Evolutionary conservation across 257 asterid species (phyloP).

Genomic region (Nicotiana obtusifolia): DNA sequence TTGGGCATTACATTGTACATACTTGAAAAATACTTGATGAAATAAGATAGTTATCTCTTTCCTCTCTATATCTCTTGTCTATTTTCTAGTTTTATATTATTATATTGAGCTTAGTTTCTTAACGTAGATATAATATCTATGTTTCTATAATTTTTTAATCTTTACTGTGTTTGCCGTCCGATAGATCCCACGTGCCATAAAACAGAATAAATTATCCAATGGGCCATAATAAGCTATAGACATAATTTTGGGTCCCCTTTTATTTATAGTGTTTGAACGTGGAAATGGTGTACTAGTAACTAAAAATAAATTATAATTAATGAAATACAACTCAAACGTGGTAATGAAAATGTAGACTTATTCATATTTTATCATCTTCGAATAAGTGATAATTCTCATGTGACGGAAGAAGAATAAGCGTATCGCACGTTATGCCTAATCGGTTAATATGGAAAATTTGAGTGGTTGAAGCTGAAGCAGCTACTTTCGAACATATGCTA

Average conservation of each 20-base stretch:
- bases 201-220: background rate
- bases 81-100: too few relatives aligned
- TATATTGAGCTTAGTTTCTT: too few relatives aligned
- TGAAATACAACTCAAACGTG: background rate
- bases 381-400: background rate
- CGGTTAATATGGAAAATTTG: too few relatives aligned
- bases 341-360: background rate
- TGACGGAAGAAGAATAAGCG: background rate
- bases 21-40: too few relatives aligned
- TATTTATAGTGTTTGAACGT: background rate
- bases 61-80: too few relatives aligned
- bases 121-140: background rate
- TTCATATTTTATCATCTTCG: background rate
- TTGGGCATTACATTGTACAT: too few relatives aligned
- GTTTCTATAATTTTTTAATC: background rate
- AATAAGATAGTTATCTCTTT: too few relatives aligned
- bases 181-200: background rate
- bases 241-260: background rate
- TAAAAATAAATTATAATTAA: background rate
- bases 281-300: background rate
- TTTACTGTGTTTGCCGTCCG: background rate
- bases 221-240: background rate
- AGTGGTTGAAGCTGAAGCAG: too few relatives aligned
- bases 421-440: background rate
- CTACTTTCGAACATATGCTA: too few relatives aligned